These are phyloP conservation scores for Picea engelmannii DNA, from an alignment of 83 land plant genomes.

Conservation along the genomic window DNA sequence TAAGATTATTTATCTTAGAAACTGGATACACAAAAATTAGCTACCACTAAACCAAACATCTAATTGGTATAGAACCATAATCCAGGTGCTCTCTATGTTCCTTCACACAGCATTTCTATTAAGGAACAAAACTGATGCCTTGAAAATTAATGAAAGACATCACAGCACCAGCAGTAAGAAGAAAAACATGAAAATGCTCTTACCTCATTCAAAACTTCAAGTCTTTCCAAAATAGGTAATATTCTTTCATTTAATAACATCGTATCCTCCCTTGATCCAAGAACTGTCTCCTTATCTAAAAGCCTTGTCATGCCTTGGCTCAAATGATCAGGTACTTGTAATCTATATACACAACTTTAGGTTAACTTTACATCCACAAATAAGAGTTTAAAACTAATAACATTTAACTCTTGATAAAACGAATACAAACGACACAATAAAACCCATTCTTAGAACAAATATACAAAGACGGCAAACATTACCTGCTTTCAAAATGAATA, in stretches of 20 bases:
- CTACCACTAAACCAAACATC: not conserved
- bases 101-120: not conserved
- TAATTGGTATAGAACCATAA: not conserved
- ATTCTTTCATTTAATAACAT: slow-evolving; percentile 38
- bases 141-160: not conserved
- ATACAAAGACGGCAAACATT: slow-evolving; percentile 5
- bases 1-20: not conserved
- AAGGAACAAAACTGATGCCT: not conserved
- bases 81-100: not conserved
- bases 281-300: not conserved
- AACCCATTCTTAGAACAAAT: not conserved
- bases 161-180: not conserved
- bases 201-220: slow-evolving; percentile 70
- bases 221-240: slow-evolving; percentile 51
- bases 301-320: not conserved
- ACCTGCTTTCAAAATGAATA: slow-evolving; percentile 79
- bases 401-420: not conserved
- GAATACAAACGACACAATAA: not conserved
- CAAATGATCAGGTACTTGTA: slow-evolving; percentile 17
- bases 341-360: not conserved
- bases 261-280: slow-evolving; percentile 22
- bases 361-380: not conserved
- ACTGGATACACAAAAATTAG: not conserved
- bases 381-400: not conserved
- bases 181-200: not conserved